Evolutionary conservation across 2,329 filamentous ascomycete species (phyloP).

Genomic region (Hawksworthiomyces lignivorus): DNA sequence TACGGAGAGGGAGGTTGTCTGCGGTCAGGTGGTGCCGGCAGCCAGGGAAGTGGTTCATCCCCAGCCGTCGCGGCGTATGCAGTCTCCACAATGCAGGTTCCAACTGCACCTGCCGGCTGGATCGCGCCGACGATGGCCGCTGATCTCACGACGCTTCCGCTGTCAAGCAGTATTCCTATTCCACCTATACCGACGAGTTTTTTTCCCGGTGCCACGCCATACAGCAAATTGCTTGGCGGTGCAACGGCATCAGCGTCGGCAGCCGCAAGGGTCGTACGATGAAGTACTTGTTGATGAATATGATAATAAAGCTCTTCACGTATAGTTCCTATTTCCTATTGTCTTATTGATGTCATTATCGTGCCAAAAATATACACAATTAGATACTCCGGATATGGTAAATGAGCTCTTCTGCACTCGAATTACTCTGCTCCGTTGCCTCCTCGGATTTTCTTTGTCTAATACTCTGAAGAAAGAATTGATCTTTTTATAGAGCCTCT

Average conservation of each 20-base stretch:
- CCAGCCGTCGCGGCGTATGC: background rate
- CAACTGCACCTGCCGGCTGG: background rate
- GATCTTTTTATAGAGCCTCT: no score
- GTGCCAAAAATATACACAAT: no score
- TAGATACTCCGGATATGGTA: no score
- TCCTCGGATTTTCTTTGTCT: no score
- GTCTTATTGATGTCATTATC: no score
- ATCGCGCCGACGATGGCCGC: constrained; percentile 14
- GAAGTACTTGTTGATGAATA: no score
- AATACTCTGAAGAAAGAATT: no score
- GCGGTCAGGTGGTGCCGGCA: background rate
- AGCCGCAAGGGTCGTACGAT: background rate
- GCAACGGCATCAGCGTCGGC: background rate
- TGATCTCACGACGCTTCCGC: constrained; percentile 14
- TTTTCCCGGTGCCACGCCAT: constrained; percentile 15
- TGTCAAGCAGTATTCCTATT: constrained; percentile 15
- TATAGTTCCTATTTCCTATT: no score
- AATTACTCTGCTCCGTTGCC: no score
- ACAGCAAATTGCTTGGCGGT: constrained; percentile 12
- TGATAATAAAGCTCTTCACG: no score
- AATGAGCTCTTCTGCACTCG: no score
- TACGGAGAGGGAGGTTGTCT: constrained; percentile 17
- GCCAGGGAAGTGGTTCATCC: no score
- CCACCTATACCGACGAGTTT: constrained; percentile 16
- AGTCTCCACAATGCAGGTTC: background rate